These are phyloP conservation scores for Aristolochia contorta DNA, from an alignment of 164 flowering plant species.

Conservation along the genomic window DNA sequence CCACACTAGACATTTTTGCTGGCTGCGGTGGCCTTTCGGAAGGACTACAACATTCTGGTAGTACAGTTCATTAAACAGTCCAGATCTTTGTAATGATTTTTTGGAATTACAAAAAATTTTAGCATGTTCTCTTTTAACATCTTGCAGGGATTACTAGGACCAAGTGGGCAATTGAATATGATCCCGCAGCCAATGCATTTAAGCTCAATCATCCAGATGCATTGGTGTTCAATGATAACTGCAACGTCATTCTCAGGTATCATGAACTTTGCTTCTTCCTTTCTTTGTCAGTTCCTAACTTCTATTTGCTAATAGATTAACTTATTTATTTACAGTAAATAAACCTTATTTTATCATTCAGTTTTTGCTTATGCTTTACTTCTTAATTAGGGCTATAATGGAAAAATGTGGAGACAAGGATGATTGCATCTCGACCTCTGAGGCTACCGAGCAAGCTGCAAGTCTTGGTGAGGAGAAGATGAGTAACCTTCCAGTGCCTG, in stretches of 20 bases:
- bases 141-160: slow-evolving; percentile 59
- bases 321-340: no score
- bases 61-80: background rate
- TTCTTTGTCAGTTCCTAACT: background rate
- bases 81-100: background rate
- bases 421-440: slow-evolving; percentile 71
- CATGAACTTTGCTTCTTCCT: background rate
- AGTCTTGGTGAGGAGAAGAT: slow-evolving; percentile 43
- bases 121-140: slow-evolving; percentile 7
- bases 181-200: slow-evolving; percentile 92
- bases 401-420: slow-evolving; percentile 65
- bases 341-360: background rate
- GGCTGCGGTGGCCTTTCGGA: slow-evolving; percentile 99
- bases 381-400: slow-evolving; percentile 61
- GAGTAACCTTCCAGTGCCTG: slow-evolving; percentile 66
- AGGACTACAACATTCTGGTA: slow-evolving; percentile 75
- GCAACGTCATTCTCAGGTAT: slow-evolving; percentile 84
- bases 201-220: slow-evolving; percentile 74
- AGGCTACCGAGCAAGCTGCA: slow-evolving; percentile 61
- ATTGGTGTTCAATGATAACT: slow-evolving; percentile 53
- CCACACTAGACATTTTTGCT: slow-evolving; percentile 93
- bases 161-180: slow-evolving; percentile 98
- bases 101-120: background rate
- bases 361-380: slow-evolving; percentile 1
- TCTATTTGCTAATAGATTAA: no score